These are phyloP conservation scores for Microthyrium microscopicum DNA, from an alignment of 2,329 filamentous ascomycete genomes.

Conservation along the genomic window DNA sequence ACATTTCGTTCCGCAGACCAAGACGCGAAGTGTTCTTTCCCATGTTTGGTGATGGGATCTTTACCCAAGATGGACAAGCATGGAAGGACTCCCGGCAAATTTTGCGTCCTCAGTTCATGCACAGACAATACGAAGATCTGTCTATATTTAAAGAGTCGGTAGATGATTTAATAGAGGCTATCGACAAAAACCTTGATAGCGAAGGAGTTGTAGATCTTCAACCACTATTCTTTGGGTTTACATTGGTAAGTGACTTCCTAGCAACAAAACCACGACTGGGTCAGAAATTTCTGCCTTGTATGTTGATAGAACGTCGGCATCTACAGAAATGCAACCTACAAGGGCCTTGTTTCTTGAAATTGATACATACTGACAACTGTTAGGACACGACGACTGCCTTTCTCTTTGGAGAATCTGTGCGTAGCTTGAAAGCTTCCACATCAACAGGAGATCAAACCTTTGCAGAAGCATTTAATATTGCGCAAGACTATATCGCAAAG, in stretches of 20 bases:
- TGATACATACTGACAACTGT: too few relatives aligned
- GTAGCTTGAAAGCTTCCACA: slow-evolving; percentile 36
- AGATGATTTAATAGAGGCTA: slow-evolving; percentile 54
- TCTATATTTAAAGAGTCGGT: slow-evolving; percentile 61
- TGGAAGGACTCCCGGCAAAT: slow-evolving; percentile 71
- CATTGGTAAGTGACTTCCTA: too few relatives aligned
- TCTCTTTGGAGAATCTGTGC: slow-evolving; percentile 60
- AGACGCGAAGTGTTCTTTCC: slow-evolving; percentile 11
- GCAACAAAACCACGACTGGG: too few relatives aligned
- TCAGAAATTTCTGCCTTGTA: too few relatives aligned
- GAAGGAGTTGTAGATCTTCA: slow-evolving; percentile 47
- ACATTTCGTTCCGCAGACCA: too few relatives aligned
- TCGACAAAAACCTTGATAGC: slow-evolving; percentile 32
- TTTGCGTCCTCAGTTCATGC: slow-evolving; percentile 73
- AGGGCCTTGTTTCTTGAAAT: too few relatives aligned
- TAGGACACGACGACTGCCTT: slow-evolving; percentile 78
- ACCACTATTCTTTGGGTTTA: slow-evolving; percentile 66
- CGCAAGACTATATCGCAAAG: slow-evolving; percentile 48
- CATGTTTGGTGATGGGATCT: slow-evolving; percentile 50
- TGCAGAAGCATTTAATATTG: slow-evolving; percentile 62
- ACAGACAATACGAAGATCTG: slow-evolving; percentile 67
- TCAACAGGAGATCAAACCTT: slow-evolving; percentile 39
- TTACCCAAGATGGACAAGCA: slow-evolving; percentile 56
- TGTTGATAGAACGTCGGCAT: too few relatives aligned
- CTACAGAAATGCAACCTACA: too few relatives aligned